Percentiles rank a stretch among this genome's conserved stretches.
Evolutionary conservation across 306 rosid species (phyloP).

Genomic region (Cucurbita moschata): DNA sequence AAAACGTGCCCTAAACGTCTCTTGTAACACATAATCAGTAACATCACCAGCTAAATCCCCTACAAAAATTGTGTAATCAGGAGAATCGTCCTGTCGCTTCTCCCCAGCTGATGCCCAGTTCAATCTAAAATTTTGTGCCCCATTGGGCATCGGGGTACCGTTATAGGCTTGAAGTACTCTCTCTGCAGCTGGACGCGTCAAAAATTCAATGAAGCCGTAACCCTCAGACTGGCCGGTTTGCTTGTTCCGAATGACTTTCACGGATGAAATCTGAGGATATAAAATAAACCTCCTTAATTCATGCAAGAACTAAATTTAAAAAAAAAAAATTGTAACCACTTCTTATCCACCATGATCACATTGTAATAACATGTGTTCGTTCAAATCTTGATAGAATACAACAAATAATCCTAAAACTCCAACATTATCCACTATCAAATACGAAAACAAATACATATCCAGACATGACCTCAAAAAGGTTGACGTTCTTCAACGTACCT

Average conservation of each 20-base stretch:
- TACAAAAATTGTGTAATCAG: slow-evolving; percentile 39
- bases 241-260: slow-evolving; percentile 49
- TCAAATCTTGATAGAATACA: background rate
- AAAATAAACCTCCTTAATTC: background rate
- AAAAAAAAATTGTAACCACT: background rate
- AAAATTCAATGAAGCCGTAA: slow-evolving; percentile 50
- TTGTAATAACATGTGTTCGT: background rate
- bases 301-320: background rate
- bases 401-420: background rate
- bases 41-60: slow-evolving; percentile 66
- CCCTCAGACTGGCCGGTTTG: slow-evolving; percentile 40
- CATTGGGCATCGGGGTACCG: slow-evolving; percentile 39
- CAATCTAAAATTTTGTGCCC: slow-evolving; percentile 42
- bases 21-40: slow-evolving; percentile 45
- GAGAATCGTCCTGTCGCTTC: slow-evolving; percentile 56
- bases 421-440: background rate
- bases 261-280: slow-evolving; percentile 21
- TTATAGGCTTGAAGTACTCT: slow-evolving; percentile 29
- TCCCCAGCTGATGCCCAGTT: slow-evolving; percentile 68
- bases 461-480: background rate
- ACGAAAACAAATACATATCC: background rate
- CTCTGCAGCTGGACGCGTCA: slow-evolving; percentile 29
- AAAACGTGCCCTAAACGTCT: slow-evolving; percentile 32
- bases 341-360: background rate
- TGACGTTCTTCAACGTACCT: slow-evolving; percentile 19